A percentile compares a stretch with the other conserved stretches of the same genome.
Evolutionary conservation across 2,329 filamentous ascomycete species (phyloP).

Genomic region (Trichoderma citrinoviride): DNA sequence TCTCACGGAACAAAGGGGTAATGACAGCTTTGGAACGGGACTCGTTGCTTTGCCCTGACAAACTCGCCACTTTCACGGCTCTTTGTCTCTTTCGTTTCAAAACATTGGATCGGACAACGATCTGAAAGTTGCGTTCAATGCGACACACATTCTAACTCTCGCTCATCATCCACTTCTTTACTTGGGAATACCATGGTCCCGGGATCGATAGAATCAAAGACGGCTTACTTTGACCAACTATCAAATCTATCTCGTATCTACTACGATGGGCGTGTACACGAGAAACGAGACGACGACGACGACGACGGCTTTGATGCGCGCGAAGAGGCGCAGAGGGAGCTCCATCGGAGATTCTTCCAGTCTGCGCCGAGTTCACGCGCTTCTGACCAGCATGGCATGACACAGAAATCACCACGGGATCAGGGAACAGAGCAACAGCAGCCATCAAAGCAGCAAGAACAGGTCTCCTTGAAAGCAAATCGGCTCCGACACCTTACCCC

Average conservation of each 20-base stretch:
- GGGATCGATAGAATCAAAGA: constrained; percentile 40
- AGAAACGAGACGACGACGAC: constrained; percentile 29
- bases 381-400: neutral
- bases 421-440: neutral
- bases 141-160: no score
- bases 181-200: constrained; percentile 6
- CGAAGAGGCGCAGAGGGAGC: constrained; percentile 37
- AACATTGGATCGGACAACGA: no score
- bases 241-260: constrained; percentile 27
- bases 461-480: neutral
- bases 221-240: constrained; percentile 46
- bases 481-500: constrained; percentile 22
- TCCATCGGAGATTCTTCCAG: constrained; percentile 33
- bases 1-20: no score
- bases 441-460: neutral
- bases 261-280: neutral
- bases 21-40: no score
- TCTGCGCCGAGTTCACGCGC: neutral
- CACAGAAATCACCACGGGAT: neutral
- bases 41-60: no score
- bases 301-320: constrained; percentile 32
- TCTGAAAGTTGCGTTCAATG: neutral
- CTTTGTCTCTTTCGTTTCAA: no score
- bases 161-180: neutral
- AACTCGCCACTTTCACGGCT: no score